A percentile compares a stretch with the other conserved stretches of the same genome.
Evolutionary conservation across 2,329 filamentous ascomycete genomes (phyloP).

Genomic region (Orbilia ellipsospora): DNA sequence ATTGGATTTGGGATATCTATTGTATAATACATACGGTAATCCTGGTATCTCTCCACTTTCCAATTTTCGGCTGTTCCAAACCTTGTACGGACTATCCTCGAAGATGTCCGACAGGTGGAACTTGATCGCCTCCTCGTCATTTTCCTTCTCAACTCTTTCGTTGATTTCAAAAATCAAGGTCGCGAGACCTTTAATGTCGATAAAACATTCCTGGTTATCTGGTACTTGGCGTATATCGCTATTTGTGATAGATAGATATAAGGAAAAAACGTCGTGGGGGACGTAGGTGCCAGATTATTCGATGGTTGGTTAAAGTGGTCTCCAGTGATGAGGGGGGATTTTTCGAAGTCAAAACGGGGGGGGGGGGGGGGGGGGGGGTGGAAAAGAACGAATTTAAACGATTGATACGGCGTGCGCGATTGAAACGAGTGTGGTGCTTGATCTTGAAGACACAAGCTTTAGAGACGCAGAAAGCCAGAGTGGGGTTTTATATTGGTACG

Average conservation of each 20-base stretch:
- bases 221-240: constrained; percentile 58
- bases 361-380: too few species aligned
- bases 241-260: constrained; percentile 16
- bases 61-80: constrained; percentile 48
- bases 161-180: constrained; percentile 58
- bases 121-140: constrained; percentile 56
- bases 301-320: constrained; percentile 49
- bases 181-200: constrained; percentile 55
- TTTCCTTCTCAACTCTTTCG: constrained; percentile 54
- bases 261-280: constrained; percentile 44
- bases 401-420: constrained; percentile 27
- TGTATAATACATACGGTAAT: constrained; percentile 30
- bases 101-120: constrained; percentile 58
- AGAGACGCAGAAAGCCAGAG: constrained; percentile 36
- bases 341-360: constrained; percentile 37
- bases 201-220: constrained; percentile 58
- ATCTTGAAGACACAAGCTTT: constrained; percentile 45
- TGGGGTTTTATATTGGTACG: constrained; percentile 21
- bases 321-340: constrained; percentile 5
- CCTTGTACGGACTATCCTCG: constrained; percentile 55
- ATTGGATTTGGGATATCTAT: neutral
- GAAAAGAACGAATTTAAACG: constrained; percentile 14
- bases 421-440: constrained; percentile 40
- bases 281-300: constrained; percentile 27
- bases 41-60: constrained; percentile 37